Base-by-base conservation (phyloP, 2,329 filamentous ascomycete species). In the Epichloe sylvatica region DNA sequence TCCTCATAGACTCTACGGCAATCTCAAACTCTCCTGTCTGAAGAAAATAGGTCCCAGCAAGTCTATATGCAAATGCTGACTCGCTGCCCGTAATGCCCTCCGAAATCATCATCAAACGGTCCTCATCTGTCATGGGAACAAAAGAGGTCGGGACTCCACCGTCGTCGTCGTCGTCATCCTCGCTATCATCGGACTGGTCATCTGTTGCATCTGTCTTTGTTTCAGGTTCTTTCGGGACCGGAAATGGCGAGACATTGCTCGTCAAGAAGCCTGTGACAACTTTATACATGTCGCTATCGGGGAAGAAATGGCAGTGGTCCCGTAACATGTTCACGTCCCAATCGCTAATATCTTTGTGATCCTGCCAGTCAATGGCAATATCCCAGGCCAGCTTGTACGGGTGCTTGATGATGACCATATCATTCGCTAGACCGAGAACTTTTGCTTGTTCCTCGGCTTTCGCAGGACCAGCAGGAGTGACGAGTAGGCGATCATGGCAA, bases 351-450 rank as follows among this genome's bases (percentile, higher is more conserved):
- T 78, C 78, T 57, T 86, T 81, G 40, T 80, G 71, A 64, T 96
- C 90, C 56, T 85, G 78, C 86, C 91, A 97, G 61, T 97, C 87
- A 51, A 98, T 73, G 33, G 85, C 77, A 53, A 96, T 83, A 58
- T 88, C 84, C 94, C 94, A 98, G 0, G 92, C 92, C 15, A 94
- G 74, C 54, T 83, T 80, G 67, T 84, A 95, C 0, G 88, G 86
- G 58, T 97, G 89, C 58, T 91, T 90, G 63, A 98, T 92, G 52
- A 95, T 86, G 53, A 98, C 91, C 86, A 98, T 95, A 53, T 91
- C 92, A 54, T 83, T 80, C 0, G 91, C 89, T 47, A 92, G 71
- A 52, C 84, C 83, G 59, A 84, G 68, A 0, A 95, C 83, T 54
- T 84, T 81, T 36, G 80, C 71, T 25, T 86, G 77, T 64, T 94